Base-by-base conservation (phyloP, 129 eudicot genomes). In the Lactuca saligna region DNA sequence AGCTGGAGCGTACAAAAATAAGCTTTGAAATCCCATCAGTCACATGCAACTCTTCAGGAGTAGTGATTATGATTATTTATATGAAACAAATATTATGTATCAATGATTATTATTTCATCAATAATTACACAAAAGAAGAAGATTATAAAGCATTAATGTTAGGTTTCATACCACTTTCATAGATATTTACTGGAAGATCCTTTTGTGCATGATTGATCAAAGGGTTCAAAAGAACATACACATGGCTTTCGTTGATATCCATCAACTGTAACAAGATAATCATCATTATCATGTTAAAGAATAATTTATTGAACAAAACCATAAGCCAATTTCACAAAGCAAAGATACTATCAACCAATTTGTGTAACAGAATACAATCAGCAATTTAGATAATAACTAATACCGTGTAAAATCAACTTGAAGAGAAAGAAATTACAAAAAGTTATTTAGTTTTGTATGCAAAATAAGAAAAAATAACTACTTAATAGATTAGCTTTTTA, bases 181-280 rank as follows among this genome's bases (percentile, higher is more conserved):
- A 89, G 8, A 93, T 89, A 51, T 91, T 85, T 48, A 93, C 82
- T 0, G 98, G 96, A 78, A 93, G 92, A 72, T 93, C 96, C 87
- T 93, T 93, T 50, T 89, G 98, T 31, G 98, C 85, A 73, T 84
- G 96, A 74, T 89, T 93, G 82, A 89, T 89, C 10, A 88, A 69
- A 60, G 98, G 96, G 68, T 93, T 89, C 81, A 89, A 83, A 61
- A 93, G 92, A 76, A 93, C 85, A 69, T 89, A 84, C 33, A 93
- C 88, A 8, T 96, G 96, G 72, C 84, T 93, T 73, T 93, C 98
- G 73, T 93, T 89, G 65, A 93, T 89, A 83, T 93, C 98, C 98
- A 89, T 93, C 86, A 93, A 76, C 98, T 93, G 87, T 73, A 12
- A 69, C 58, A 81, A 63, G 64, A 66, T 12, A 56, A 66, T 17